Base-by-base conservation (phyloP, 1,284 basidiomycete genomes). In the Trichosporon asahii region DNA sequence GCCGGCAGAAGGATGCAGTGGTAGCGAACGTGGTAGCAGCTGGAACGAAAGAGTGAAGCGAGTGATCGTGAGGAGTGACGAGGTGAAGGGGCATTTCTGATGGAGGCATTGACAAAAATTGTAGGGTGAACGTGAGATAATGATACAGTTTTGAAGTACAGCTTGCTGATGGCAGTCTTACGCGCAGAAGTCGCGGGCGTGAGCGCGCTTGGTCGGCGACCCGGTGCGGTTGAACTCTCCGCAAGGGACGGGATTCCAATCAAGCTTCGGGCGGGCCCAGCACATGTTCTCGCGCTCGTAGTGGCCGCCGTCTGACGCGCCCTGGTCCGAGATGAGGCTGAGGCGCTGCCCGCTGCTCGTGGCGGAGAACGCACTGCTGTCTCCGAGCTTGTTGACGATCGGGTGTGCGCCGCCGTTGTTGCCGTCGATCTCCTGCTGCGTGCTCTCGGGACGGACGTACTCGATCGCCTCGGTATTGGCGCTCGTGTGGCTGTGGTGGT, bases 321-420 rank as follows among this genome's bases (percentile, higher is more conserved):
- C 29, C 18, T 29, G 27, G 57, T 61, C 57, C 15, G 57, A 31
- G 57, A 31, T 61, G 27, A 61, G 57, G 57, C 15, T n/a, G 57
- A 61, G 57, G 29, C 27, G 57, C 57, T 33, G 57, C 2, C 29
- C 29, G 14, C 57, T 31, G 27, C 29, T 31, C 15, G 18, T 61
- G 27, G 8, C 57, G 7, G 57, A 25, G 57, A 31, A 61, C 27
- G 57, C 57, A 15, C 57, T 61, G 18, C 27, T 3, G 57, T 61
- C 57, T 15, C 57, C 57, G 57, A 61, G 57, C 57, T 31, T 61
- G 57, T 61, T 61, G 29, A 61, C 57, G 29, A 61, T 61, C 29
- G 57, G 57, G 57, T 61, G 57, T 3, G 57, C 57, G 27, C 57
- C 57, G 57, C 57, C 57, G 57, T 61, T 61, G 57, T 61, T 61